Conservation (phyloP, 1,139 yeast genomes). For the Kodamaea sp. region DNA sequence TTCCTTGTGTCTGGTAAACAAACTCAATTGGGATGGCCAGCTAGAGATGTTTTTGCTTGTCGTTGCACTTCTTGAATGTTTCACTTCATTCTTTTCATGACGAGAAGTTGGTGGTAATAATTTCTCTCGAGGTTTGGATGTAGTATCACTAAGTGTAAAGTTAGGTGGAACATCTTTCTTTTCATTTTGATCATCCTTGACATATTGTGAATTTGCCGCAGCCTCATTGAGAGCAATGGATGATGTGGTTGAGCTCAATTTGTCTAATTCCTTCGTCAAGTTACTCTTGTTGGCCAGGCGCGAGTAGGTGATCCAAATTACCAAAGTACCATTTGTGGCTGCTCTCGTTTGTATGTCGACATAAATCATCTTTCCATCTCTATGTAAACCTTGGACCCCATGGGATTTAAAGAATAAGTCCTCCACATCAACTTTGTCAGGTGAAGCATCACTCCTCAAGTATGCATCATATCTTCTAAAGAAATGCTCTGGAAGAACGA, state of each 20-base stretch:
- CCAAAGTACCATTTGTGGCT: slow-evolving; percentile 55
- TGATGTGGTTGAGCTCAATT: slow-evolving; percentile 22
- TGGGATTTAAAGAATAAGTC: slow-evolving; percentile 56
- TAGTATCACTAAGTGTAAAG: not conserved
- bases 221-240: slow-evolving; percentile 18
- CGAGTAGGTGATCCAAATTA: slow-evolving; percentile 89
- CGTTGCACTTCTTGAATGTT: slow-evolving; percentile 6
- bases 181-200: too few species aligned
- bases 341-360: slow-evolving; percentile 84
- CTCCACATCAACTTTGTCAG: slow-evolving; percentile 17
- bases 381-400: slow-evolving; percentile 68
- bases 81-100: not conserved
- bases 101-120: not conserved
- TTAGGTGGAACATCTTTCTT: not conserved
- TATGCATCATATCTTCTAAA: slow-evolving; percentile 60
- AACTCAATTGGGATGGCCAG: slow-evolving; percentile 59
- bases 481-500: slow-evolving; percentile 82
- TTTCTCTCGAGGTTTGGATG: not conserved
- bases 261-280: slow-evolving; percentile 27
- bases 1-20: slow-evolving; percentile 42
- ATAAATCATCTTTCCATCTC: slow-evolving; percentile 63
- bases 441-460: slow-evolving; percentile 18
- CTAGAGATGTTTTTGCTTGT: slow-evolving; percentile 13
- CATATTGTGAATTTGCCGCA: too few species aligned
- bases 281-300: slow-evolving; percentile 35